These are phyloP conservation scores for Ceratocystis diversiconidia DNA, from an alignment of 2,329 filamentous ascomycete genomes.

Conservation along the genomic window DNA sequence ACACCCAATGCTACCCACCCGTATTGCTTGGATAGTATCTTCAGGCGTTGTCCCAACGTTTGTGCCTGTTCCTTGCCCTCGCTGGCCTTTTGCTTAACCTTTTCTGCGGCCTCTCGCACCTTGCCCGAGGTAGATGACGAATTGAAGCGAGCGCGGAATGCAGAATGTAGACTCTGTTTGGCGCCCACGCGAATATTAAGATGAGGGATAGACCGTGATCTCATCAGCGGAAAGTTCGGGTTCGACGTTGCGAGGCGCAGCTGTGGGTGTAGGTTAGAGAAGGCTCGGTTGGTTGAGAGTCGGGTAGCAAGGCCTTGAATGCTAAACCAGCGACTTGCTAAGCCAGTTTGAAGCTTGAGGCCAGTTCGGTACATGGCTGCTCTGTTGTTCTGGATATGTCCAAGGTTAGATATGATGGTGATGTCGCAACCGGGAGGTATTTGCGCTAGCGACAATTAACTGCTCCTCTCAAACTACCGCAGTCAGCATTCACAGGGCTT, in stretches of 20 bases:
- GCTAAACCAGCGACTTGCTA: slow-evolving; percentile 1
- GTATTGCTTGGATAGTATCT: slow-evolving; percentile 79
- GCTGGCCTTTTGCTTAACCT: slow-evolving; percentile 14
- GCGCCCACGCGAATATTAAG: neutral
- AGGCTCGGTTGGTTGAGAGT: neutral
- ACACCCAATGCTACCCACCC: slow-evolving; percentile 90
- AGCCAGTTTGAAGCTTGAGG: neutral
- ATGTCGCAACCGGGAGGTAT: neutral
- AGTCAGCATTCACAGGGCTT: neutral
- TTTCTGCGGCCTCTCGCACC: slow-evolving; percentile 10
- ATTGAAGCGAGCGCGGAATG: slow-evolving; percentile 1
- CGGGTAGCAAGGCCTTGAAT: neutral
- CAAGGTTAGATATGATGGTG: neutral
- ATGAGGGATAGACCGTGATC: neutral
- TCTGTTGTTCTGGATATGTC: neutral
- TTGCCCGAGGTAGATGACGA: slow-evolving; percentile 8
- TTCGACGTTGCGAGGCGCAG: neutral
- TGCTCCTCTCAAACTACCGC: too few relatives aligned
- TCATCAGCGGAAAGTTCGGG: neutral
- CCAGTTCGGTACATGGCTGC: slow-evolving; percentile 3
- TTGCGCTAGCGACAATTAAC: neutral
- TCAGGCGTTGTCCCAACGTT: slow-evolving; percentile 56
- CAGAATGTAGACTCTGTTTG: neutral
- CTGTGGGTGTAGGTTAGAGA: neutral
- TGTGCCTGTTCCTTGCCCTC: slow-evolving; percentile 14